Percentiles rank a stretch among this genome's conserved stretches.
phyloP scores from a whole-genome alignment of 257 asterid species.

The Cruciata laevipes region DNA sequence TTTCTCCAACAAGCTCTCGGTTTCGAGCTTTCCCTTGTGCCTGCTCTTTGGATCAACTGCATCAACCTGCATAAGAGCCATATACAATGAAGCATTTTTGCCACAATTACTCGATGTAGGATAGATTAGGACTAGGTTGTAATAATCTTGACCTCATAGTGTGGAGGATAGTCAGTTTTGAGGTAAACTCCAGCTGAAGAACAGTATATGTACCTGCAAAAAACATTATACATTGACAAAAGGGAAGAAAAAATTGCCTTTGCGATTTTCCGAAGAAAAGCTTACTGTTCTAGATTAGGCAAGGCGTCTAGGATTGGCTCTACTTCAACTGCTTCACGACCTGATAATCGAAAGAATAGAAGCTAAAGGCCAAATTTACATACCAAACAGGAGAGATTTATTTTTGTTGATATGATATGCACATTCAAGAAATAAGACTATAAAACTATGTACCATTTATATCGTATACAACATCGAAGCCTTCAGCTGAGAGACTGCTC shows the following conservation, averaged over 20 bases:
- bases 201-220: conserved; percentile 76
- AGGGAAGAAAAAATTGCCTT: too few species aligned
- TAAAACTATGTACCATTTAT: conserved; percentile 58
- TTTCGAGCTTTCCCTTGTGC: conserved; percentile 98
- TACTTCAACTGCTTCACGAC: conserved; percentile 93
- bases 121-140: not conserved
- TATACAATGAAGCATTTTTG: too few species aligned
- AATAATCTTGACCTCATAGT: conserved; percentile 49
- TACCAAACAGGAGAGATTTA: not conserved
- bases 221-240: conserved; percentile 4
- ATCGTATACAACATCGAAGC: conserved; percentile 87
- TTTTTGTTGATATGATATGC: not conserved
- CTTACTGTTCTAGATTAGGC: conserved; percentile 93
- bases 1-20: conserved; percentile 68
- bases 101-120: not conserved
- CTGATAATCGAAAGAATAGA: conserved; percentile 27
- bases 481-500: conserved; percentile 85
- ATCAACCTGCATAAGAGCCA: conserved; percentile 37
- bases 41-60: conserved; percentile 99
- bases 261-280: conserved; percentile 1
- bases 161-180: conserved; percentile 65
- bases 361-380: not conserved
- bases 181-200: conserved; percentile 92
- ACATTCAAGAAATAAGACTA: not conserved
- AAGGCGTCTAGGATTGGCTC: conserved; percentile 84